Percentiles rank a stretch among this genome's conserved stretches.
Conservation (phyloP, 176 grass and related monocot genomes). For the Puccinellia tenuiflora region DNA sequence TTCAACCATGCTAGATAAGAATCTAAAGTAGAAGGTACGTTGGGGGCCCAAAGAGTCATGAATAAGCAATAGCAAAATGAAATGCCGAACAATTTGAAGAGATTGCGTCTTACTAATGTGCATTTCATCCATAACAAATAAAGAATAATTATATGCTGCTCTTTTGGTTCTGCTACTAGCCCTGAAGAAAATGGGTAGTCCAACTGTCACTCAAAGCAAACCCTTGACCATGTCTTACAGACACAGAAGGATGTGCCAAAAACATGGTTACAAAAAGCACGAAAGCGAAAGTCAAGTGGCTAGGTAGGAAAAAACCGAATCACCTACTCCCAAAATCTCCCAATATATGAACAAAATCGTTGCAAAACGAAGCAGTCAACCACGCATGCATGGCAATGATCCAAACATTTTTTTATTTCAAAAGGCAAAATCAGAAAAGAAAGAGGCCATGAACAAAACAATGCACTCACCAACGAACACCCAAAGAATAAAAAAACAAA, state of each 20-base stretch:
- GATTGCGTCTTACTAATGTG: background rate
- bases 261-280: background rate
- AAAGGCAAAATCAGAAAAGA: constrained; percentile 11
- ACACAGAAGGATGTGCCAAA: background rate
- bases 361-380: constrained; percentile 10
- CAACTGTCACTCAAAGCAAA: constrained; percentile 2
- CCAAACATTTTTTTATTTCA: background rate
- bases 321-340: background rate
- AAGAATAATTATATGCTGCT: background rate
- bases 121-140: constrained; percentile 7
- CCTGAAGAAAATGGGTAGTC: background rate
- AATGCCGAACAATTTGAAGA: background rate
- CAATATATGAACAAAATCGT: constrained; percentile 13
- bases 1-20: background rate
- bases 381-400: constrained; percentile 4
- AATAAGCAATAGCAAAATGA: background rate
- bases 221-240: constrained; percentile 6
- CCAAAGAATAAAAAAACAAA: background rate
- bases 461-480: constrained; percentile 21
- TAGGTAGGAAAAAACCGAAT: constrained; percentile 7
- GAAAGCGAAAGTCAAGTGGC: constrained; percentile 14
- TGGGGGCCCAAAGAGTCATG: background rate
- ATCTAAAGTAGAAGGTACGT: background rate
- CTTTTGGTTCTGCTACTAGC: background rate
- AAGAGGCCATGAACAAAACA: constrained; percentile 19